A percentile compares a stretch with the other conserved stretches of the same genome.
Conservation (phyloP, 495 filamentous ascomycete genomes). For the Tuber melanosporum region DNA sequence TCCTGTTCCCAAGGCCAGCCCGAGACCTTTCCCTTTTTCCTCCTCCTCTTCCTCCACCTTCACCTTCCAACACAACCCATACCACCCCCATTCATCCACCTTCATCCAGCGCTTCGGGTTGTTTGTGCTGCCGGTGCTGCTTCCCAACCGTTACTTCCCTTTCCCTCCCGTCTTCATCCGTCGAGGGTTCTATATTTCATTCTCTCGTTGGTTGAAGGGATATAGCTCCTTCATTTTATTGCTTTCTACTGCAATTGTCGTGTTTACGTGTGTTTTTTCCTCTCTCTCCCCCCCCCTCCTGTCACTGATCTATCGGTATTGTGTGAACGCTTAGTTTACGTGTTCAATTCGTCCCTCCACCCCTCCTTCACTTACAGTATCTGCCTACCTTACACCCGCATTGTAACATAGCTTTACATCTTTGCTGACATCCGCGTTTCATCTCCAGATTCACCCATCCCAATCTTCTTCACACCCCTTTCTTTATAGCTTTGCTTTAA, state of each 20-base stretch:
- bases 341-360: not conserved
- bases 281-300: conserved; percentile 8
- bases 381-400: not conserved
- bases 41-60: conserved; percentile 22
- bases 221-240: conserved; percentile 23
- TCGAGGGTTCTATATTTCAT: conserved; percentile 27
- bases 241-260: conserved; percentile 7
- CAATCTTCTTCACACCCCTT: conserved; percentile 1
- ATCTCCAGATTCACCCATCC: not conserved
- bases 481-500: conserved; percentile 5
- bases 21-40: conserved; percentile 19
- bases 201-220: conserved; percentile 24
- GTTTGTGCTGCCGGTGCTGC: conserved; percentile 33
- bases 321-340: not conserved
- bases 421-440: not conserved
- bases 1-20: conserved; percentile 18
- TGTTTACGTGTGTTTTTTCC: conserved; percentile 5
- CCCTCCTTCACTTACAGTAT: not conserved
- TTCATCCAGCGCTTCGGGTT: conserved; percentile 31
- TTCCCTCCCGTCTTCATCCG: conserved; percentile 23
- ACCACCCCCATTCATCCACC: conserved; percentile 23
- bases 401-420: conserved; percentile 4
- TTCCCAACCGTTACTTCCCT: conserved; percentile 22
- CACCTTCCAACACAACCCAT: conserved; percentile 22
- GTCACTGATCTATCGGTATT: not conserved